Conservation (phyloP, 768 basidiomycete genomes). For the Macrolepiota fuliginosa region DNA sequence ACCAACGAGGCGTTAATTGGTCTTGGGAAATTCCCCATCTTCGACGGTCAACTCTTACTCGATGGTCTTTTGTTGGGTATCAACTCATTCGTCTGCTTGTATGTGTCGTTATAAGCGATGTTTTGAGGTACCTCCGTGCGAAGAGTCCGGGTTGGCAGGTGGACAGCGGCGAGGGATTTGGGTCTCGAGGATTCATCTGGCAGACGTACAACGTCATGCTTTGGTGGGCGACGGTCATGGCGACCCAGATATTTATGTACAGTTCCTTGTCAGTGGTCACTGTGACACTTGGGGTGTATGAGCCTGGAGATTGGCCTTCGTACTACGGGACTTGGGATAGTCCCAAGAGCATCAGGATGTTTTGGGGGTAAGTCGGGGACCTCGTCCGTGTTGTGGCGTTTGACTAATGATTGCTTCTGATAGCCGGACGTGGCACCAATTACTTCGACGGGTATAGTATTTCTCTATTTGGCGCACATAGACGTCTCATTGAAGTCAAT, state of each 20-base stretch:
- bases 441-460: slow-evolving; percentile 22
- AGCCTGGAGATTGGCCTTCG: background rate
- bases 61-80: background rate
- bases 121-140: background rate
- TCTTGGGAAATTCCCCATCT: background rate
- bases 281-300: background rate
- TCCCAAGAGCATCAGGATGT: background rate
- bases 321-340: background rate
- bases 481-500: background rate
- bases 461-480: background rate
- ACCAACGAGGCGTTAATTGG: background rate
- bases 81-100: background rate
- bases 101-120: background rate
- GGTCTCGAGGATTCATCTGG: background rate
- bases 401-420: background rate
- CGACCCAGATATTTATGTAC: background rate
- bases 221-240: background rate
- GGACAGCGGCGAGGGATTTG: background rate
- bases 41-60: background rate
- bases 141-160: background rate
- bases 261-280: background rate
- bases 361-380: background rate
- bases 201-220: background rate
- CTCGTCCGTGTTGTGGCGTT: background rate
- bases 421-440: slow-evolving; percentile 32